Evolutionary conservation across 1,139 yeast species (phyloP).

Genomic region (Wickerhamomyces sp.): DNA sequence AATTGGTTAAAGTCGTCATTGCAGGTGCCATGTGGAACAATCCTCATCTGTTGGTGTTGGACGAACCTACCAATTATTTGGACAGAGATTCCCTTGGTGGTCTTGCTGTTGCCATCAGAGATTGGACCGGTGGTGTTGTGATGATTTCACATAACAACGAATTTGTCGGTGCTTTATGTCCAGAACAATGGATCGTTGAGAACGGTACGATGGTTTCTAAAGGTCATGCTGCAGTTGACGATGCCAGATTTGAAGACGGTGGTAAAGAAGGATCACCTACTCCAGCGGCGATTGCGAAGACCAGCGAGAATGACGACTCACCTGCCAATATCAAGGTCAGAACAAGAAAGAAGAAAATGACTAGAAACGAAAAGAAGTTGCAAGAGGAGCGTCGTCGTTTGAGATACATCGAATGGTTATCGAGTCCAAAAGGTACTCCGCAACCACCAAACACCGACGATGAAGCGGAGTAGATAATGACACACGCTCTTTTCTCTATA

Average conservation of each 20-base stretch:
- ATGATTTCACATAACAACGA: slow-evolving; percentile 98
- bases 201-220: slow-evolving; percentile 85
- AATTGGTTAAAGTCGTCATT: slow-evolving; percentile 94
- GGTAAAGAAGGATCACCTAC: slow-evolving; percentile 42
- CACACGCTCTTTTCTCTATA: too few species aligned
- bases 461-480: slow-evolving; percentile 59
- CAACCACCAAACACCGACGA: slow-evolving; percentile 91
- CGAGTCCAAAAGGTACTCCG: slow-evolving; percentile 96
- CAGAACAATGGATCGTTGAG: slow-evolving; percentile 97
- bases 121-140: slow-evolving; percentile 97
- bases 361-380: slow-evolving; percentile 89
- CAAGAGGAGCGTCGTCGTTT: slow-evolving; percentile 93
- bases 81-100: slow-evolving; percentile 98
- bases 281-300: slow-evolving; percentile 36
- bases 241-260: slow-evolving; percentile 75
- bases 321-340: slow-evolving; percentile 95
- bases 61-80: slow-evolving; percentile 97
- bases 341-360: slow-evolving; percentile 90
- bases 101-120: slow-evolving; percentile 93
- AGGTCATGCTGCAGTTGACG: slow-evolving; percentile 73
- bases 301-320: slow-evolving; percentile 72
- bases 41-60: slow-evolving; percentile 95
- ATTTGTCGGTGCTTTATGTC: slow-evolving; percentile 95
- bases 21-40: slow-evolving; percentile 99
- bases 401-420: slow-evolving; percentile 92